A percentile compares a stretch with the other conserved stretches of the same genome.
Conservation (phyloP, 495 filamentous ascomycete genomes). For the Hypoxylon lenormandii region DNA sequence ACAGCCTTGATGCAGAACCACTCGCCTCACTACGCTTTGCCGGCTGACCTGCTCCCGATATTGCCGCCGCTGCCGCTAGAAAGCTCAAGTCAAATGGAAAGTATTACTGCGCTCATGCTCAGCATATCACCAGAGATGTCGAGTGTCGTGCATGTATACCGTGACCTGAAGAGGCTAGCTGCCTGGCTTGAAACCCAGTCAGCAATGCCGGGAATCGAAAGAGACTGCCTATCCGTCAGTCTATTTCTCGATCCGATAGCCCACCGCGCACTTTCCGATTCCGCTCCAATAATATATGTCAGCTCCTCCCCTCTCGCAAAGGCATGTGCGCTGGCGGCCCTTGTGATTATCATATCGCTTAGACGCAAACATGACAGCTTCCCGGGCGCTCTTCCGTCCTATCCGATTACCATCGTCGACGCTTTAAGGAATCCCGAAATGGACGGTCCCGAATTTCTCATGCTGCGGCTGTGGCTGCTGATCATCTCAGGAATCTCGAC, state of each 20-base stretch:
- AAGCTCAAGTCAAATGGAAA: constrained; percentile 10
- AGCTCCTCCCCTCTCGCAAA: constrained; percentile 17
- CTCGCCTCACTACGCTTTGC: constrained; percentile 33
- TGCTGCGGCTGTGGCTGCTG: constrained; percentile 27
- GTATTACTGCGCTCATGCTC: constrained; percentile 28
- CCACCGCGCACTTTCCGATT: constrained; percentile 27
- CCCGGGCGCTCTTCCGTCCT: constrained; percentile 20
- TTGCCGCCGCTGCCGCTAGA: constrained; percentile 16
- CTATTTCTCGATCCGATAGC: constrained; percentile 35
- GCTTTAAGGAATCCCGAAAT: constrained; percentile 21
- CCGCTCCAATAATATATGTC: constrained; percentile 7
- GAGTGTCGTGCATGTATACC: constrained; percentile 22
- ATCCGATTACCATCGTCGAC: constrained; percentile 20
- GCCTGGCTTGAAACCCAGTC: constrained; percentile 23
- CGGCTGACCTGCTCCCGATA: constrained; percentile 31
- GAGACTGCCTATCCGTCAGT: constrained; percentile 29
- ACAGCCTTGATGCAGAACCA: constrained; percentile 26
- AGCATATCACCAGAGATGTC: constrained; percentile 33
- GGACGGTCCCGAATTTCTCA: constrained; percentile 3
- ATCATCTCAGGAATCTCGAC: constrained; percentile 22
- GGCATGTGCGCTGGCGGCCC: constrained; percentile 33
- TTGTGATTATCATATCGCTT: constrained; percentile 27
- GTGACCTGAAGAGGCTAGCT: constrained; percentile 26
- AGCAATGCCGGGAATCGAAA: constrained; percentile 21
- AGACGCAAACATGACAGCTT: constrained; percentile 28